phyloP scores from a whole-genome alignment of 768 basidiomycete genomes.

The Piloderma croceum region DNA sequence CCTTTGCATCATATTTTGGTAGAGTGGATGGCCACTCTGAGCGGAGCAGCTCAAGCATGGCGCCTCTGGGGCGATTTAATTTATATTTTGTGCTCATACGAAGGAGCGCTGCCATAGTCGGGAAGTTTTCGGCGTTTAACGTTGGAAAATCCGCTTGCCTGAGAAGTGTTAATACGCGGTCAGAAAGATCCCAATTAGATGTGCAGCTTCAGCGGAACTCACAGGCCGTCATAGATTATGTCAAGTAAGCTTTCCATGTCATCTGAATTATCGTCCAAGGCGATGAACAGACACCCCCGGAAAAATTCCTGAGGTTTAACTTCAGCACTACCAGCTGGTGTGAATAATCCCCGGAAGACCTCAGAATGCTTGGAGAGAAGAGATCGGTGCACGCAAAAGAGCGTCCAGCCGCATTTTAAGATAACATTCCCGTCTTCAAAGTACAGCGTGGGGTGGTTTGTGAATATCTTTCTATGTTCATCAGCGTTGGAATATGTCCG shows the following conservation, averaged over 20 bases:
- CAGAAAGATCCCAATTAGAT: too few species aligned
- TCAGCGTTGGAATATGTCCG: too few species aligned
- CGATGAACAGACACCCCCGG: conserved; percentile 3
- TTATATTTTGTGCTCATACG: conserved; percentile 12
- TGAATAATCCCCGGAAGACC: conserved; percentile 2
- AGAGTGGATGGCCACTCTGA: conserved; percentile 5
- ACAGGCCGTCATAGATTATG: conserved; percentile 12
- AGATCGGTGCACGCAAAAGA: conserved; percentile 11
- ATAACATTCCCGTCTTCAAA: conserved; percentile 13
- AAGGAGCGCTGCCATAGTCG: conserved; percentile 3
- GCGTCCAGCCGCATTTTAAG: conserved; percentile 1
- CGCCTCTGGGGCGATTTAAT: conserved; percentile 1
- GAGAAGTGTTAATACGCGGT: too few species aligned
- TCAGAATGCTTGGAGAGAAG: conserved; percentile 10
- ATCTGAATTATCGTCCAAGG: conserved; percentile 6
- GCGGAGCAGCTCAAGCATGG: conserved; percentile 3
- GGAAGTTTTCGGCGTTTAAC: conserved; percentile 14
- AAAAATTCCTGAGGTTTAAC: neutral
- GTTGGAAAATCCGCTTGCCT: too few species aligned
- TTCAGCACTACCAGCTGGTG: too few species aligned
- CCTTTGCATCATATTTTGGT: conserved; percentile 1
- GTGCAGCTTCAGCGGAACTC: conserved; percentile 7
- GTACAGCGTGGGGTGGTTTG: conserved; percentile 11
- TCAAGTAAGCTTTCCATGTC: conserved; percentile 10
- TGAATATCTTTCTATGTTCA: neutral